phyloP scores from a whole-genome alignment of 1,284 basidiomycete genomes.

The Megacollybia platyphylla region DNA sequence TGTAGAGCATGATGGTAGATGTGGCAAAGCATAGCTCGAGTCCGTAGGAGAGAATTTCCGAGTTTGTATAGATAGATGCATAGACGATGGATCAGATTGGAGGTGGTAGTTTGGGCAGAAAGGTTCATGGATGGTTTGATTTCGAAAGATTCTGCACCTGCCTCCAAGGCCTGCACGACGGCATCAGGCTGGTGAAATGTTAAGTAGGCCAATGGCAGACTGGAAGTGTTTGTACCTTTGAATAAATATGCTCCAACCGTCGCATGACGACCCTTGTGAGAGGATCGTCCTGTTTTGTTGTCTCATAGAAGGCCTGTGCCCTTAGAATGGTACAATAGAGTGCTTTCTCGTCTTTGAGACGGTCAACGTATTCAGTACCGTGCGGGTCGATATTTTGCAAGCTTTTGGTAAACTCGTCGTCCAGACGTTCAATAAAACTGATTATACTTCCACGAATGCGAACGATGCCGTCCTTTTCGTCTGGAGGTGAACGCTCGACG shows the following conservation, averaged over 20 bases:
- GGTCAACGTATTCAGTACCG: constrained; percentile 95
- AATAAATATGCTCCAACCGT: constrained; percentile 95
- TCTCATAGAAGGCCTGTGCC: constrained; percentile 87
- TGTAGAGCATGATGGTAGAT: constrained; percentile 96
- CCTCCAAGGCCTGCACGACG: constrained; percentile 86
- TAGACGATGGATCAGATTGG: constrained; percentile 75
- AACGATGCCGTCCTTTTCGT: constrained; percentile 56
- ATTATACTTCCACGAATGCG: constrained; percentile 86
- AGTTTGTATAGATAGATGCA: constrained; percentile 93
- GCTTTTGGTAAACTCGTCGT: constrained; percentile 98
- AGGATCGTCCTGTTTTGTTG: constrained; percentile 64
- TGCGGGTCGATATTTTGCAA: constrained; percentile 98
- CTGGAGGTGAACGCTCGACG: constrained; percentile 72
- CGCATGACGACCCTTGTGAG: constrained; percentile 86
- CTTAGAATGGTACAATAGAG: constrained; percentile 91
- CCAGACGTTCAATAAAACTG: constrained; percentile 90
- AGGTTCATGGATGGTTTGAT: constrained; percentile 50
- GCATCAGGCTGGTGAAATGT: constrained; percentile 63
- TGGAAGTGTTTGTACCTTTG: constrained; percentile 53
- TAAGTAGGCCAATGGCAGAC: constrained; percentile 4
- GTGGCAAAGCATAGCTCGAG: constrained; percentile 94
- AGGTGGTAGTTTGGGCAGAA: constrained; percentile 40
- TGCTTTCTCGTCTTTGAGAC: constrained; percentile 89
- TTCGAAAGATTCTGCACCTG: constrained; percentile 41
- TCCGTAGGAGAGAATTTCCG: constrained; percentile 82